phyloP scores from a whole-genome alignment of 148 eudicot genomes.

The Camellia japonica region DNA sequence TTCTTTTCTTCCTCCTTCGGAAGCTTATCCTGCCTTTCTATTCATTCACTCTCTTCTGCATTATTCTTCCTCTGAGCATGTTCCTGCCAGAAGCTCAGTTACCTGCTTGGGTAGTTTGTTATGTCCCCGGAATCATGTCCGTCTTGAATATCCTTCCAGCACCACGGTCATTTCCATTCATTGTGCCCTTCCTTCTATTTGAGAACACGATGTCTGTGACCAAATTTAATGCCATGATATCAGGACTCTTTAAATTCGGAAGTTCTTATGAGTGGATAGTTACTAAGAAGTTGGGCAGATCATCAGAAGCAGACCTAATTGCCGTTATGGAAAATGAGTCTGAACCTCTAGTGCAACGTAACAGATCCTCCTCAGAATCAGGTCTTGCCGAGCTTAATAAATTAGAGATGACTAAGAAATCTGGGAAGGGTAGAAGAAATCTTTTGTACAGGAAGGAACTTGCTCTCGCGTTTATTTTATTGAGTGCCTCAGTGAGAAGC shows the following conservation, averaged over 20 bases:
- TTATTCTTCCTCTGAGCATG: slow-evolving; percentile 89
- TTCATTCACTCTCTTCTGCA: slow-evolving; percentile 91
- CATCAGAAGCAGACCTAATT: slow-evolving; percentile 80
- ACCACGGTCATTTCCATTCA: slow-evolving; percentile 82
- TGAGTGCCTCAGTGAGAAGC: slow-evolving; percentile 88
- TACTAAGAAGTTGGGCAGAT: slow-evolving; percentile 84
- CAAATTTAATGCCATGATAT: slow-evolving; percentile 88
- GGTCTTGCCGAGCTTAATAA: slow-evolving; percentile 69
- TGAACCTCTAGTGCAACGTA: slow-evolving; percentile 24
- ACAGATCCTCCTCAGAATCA: slow-evolving; percentile 65
- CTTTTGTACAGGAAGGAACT: slow-evolving; percentile 87
- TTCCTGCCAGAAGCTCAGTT: slow-evolving; percentile 90
- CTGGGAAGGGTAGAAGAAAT: slow-evolving; percentile 49
- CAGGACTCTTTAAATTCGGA: slow-evolving; percentile 75
- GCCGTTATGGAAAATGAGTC: slow-evolving; percentile 60
- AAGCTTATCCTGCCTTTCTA: slow-evolving; percentile 90
- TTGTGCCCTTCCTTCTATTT: slow-evolving; percentile 78
- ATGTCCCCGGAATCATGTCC: slow-evolving; percentile 87
- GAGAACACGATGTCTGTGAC: slow-evolving; percentile 97
- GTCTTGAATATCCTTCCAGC: slow-evolving; percentile 79
- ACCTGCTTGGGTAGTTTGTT: slow-evolving; percentile 89
- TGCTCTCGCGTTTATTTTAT: slow-evolving; percentile 73
- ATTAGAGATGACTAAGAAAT: slow-evolving; percentile 46
- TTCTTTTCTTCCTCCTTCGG: slow-evolving; percentile 82
- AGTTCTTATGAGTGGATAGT: slow-evolving; percentile 91